phyloP scores from a whole-genome alignment of 345 rosid species.

The Ricinus communis region DNA sequence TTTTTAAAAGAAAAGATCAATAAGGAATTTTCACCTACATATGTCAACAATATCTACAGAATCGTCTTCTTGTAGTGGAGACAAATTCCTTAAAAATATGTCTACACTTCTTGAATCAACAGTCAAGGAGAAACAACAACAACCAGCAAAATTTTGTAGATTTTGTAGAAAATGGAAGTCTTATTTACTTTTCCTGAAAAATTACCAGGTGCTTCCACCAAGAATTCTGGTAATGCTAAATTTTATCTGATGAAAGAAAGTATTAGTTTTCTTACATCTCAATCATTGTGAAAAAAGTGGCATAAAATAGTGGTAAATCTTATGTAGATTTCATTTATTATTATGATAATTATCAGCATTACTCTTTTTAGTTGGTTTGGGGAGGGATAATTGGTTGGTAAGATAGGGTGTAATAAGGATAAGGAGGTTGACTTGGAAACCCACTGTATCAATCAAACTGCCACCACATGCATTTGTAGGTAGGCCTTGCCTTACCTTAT shows the following conservation, averaged over 20 bases:
- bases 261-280: not conserved
- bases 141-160: not conserved
- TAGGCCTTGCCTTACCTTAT: constrained; percentile 4
- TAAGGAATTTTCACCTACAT: not conserved
- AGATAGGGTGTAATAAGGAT: constrained; percentile 11
- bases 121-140: not conserved
- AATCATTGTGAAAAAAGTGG: not conserved
- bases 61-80: no score
- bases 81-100: no score
- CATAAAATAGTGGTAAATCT: not conserved
- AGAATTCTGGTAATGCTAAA: no score
- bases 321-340: not conserved
- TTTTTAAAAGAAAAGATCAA: no score
- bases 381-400: not conserved
- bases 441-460: constrained; percentile 5
- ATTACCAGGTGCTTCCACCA: no score
- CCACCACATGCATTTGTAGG: constrained; percentile 21
- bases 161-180: not conserved
- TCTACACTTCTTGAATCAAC: not conserved
- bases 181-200: not conserved
- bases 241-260: no score
- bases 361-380: not conserved
- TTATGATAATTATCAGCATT: not conserved
- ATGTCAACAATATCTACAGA: not conserved
- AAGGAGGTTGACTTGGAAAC: constrained; percentile 30